phyloP scores from a whole-genome alignment of 139 green algal species.

The Coelastrella sp. region DNA sequence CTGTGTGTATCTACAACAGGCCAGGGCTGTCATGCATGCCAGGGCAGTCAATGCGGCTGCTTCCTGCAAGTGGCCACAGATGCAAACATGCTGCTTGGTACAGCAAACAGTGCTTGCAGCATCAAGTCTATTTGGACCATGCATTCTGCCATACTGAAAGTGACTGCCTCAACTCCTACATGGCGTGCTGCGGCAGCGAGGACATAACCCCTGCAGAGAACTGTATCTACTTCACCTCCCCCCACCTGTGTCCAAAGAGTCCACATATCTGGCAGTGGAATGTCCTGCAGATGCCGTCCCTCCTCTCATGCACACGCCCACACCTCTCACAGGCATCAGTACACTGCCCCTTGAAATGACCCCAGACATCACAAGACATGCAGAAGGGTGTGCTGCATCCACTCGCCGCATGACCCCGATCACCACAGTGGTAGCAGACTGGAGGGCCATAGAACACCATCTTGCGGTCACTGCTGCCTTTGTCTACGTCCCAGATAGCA shows the following conservation, averaged over 20 bases:
- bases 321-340: background rate
- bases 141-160: too few relatives aligned
- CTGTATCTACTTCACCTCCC: background rate
- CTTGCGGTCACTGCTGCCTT: background rate
- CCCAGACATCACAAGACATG: background rate
- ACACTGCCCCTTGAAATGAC: background rate
- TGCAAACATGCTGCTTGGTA: background rate
- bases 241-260: background rate
- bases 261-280: background rate
- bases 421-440: slow-evolving; percentile 14
- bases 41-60: too few relatives aligned
- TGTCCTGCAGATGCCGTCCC: background rate
- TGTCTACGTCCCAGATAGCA: too few relatives aligned
- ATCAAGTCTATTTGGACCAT: background rate
- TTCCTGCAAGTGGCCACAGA: too few relatives aligned
- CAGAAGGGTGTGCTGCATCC: slow-evolving; percentile 15
- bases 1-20: too few relatives aligned
- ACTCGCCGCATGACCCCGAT: background rate
- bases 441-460: background rate
- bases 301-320: background rate
- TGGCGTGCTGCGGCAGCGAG: too few relatives aligned
- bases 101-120: background rate
- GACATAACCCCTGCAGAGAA: background rate
- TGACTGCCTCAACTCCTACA: too few relatives aligned
- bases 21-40: too few relatives aligned